Conservation (phyloP, 2,329 filamentous ascomycete species). For the Beauveria sp. region DNA sequence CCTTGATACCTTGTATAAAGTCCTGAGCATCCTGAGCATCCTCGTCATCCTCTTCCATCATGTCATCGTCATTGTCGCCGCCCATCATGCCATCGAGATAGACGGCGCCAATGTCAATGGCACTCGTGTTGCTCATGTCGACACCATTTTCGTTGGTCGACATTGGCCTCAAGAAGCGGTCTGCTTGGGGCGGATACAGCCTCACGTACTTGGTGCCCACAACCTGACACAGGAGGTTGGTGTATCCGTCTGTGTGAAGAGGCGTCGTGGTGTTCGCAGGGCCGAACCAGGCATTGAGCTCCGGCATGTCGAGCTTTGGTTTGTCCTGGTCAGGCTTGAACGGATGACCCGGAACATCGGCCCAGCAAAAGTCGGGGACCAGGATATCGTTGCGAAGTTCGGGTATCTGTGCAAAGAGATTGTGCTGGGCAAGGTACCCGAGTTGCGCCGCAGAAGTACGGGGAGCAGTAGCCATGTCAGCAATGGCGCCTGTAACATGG, state of each 20-base stretch:
- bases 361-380: conserved; percentile 80
- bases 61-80: conserved; percentile 37
- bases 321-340: conserved; percentile 26
- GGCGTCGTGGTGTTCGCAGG: conserved; percentile 84
- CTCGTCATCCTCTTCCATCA: conserved; percentile 21
- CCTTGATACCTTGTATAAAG: conserved; percentile 28
- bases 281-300: conserved; percentile 89
- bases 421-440: conserved; percentile 88
- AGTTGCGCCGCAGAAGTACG: conserved; percentile 23
- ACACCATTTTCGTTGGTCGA: conserved; percentile 57
- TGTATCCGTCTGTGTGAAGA: conserved; percentile 87
- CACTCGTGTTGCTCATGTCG: conserved; percentile 88
- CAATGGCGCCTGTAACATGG: background rate
- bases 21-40: background rate
- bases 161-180: conserved; percentile 50
- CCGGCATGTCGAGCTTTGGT: conserved; percentile 44
- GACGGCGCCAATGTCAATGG: conserved; percentile 65
- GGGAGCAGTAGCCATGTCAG: background rate
- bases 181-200: conserved; percentile 65
- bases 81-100: conserved; percentile 33
- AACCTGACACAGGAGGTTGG: conserved; percentile 85
- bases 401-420: conserved; percentile 78
- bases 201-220: conserved; percentile 89
- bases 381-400: conserved; percentile 65
- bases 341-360: conserved; percentile 48